Evolutionary conservation across 1,139 yeast species (phyloP).

Genomic region (Insectozyma bohioensis): DNA sequence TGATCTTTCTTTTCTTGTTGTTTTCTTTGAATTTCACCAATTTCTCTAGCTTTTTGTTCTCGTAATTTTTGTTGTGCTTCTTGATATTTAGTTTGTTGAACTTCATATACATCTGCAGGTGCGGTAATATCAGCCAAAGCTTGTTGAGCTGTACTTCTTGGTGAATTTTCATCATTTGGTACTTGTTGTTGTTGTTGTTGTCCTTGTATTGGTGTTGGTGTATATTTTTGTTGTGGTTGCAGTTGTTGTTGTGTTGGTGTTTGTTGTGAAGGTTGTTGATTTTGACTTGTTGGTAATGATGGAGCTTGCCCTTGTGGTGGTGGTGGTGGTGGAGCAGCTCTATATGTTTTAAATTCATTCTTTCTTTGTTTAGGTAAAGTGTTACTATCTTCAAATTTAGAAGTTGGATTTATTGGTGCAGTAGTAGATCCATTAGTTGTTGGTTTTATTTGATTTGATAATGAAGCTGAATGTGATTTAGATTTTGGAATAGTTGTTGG

Average conservation of each 20-base stretch:
- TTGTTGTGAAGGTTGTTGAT: too few species aligned
- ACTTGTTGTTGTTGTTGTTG: too few species aligned
- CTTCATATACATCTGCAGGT: slow-evolving; percentile 9
- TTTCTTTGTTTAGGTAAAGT: slow-evolving; percentile 22
- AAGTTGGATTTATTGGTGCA: slow-evolving; percentile 37
- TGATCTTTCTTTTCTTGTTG: slow-evolving; percentile 14
- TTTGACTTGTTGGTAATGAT: too few species aligned
- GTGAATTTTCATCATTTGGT: too few species aligned
- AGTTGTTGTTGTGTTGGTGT: too few species aligned
- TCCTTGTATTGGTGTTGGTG: too few species aligned
- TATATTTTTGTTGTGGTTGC: too few species aligned
- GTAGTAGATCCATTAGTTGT: slow-evolving; percentile 33
- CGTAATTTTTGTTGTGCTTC: slow-evolving; percentile 14
- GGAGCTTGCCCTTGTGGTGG: slow-evolving; percentile 14
- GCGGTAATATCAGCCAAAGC: slow-evolving; percentile 16
- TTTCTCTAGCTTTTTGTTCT: slow-evolving; percentile 12
- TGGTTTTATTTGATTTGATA: slow-evolving; percentile 20
- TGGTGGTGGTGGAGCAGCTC: slow-evolving; percentile 40
- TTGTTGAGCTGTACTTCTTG: slow-evolving; percentile 13
- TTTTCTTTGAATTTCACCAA: slow-evolving; percentile 9
- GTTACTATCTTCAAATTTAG: slow-evolving; percentile 25
- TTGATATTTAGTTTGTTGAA: slow-evolving; percentile 12
- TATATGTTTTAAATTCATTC: slow-evolving; percentile 29
- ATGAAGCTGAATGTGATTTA: slow-evolving; percentile 43
- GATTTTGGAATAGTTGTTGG: slow-evolving; percentile 40